These are phyloP conservation scores for Mycena amicta DNA, from an alignment of 768 basidiomycete genomes.

Conservation along the genomic window DNA sequence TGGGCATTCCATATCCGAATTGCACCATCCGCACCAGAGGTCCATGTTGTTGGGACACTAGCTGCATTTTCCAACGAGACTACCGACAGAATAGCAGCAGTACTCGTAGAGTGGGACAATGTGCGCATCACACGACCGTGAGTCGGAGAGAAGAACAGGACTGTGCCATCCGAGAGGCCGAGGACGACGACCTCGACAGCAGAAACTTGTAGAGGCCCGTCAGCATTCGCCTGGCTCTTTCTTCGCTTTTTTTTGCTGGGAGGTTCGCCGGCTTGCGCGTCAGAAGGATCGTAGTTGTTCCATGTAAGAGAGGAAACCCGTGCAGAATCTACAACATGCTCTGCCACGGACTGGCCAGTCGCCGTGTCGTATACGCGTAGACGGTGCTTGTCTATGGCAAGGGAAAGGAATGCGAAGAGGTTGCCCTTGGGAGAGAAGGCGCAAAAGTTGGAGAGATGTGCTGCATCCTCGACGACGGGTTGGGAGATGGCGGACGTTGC, in stretches of 20 bases:
- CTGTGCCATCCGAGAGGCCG: slow-evolving; percentile 63
- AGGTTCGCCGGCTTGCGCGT: slow-evolving; percentile 32
- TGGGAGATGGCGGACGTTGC: slow-evolving; percentile 60
- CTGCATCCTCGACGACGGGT: slow-evolving; percentile 51
- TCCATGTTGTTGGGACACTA: slow-evolving; percentile 46
- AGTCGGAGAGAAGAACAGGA: slow-evolving; percentile 62
- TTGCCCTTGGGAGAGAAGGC: slow-evolving; percentile 61
- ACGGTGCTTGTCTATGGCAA: slow-evolving; percentile 73
- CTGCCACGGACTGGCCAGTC: slow-evolving; percentile 57
- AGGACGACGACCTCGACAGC: slow-evolving; percentile 51
- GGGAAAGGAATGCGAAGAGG: slow-evolving; percentile 62
- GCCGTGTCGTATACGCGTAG: slow-evolving; percentile 64
- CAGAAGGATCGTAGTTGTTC: slow-evolving; percentile 41
- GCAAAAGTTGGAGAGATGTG: slow-evolving; percentile 45
- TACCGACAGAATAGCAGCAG: slow-evolving; percentile 54
- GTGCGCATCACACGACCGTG: slow-evolving; percentile 59
- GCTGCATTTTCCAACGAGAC: slow-evolving; percentile 39
- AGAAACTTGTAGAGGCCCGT: slow-evolving; percentile 27
- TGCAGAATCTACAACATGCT: slow-evolving; percentile 57
- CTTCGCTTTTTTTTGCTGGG: slow-evolving; percentile 58
- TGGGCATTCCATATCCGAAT: slow-evolving; percentile 61
- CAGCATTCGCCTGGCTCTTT: slow-evolving; percentile 28
- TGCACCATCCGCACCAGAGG: slow-evolving; percentile 58
- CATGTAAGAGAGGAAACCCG: slow-evolving; percentile 59
- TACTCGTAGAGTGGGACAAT: slow-evolving; percentile 56